phyloP scores from a whole-genome alignment of 768 basidiomycete species.

The Rhodosporidiobolus sp. region DNA sequence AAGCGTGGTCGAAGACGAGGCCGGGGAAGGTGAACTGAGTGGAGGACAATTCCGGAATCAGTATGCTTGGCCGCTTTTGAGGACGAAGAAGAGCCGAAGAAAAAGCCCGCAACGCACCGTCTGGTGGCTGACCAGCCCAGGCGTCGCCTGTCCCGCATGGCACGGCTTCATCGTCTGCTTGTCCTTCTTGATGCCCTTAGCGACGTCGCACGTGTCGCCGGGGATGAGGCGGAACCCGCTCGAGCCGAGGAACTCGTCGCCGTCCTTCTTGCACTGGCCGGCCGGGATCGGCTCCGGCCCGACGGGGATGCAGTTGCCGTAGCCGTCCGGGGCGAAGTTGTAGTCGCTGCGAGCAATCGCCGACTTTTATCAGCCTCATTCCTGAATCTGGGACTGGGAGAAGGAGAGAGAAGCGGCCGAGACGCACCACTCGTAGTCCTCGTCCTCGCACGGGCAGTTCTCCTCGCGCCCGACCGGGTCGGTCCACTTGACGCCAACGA shows the following conservation, averaged over 20 bases:
- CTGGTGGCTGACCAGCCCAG: slow-evolving; percentile 74
- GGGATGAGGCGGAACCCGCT: slow-evolving; percentile 90
- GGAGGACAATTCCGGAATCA: background rate
- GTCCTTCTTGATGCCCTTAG: slow-evolving; percentile 65
- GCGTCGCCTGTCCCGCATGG: slow-evolving; percentile 56
- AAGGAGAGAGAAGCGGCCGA: background rate
- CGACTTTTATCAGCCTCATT: background rate
- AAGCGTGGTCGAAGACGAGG: slow-evolving; percentile 69
- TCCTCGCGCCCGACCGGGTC: slow-evolving; percentile 80
- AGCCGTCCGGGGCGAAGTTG: slow-evolving; percentile 73
- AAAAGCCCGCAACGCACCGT: slow-evolving; percentile 55
- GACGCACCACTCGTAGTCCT: slow-evolving; percentile 86
- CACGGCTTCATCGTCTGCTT: slow-evolving; percentile 69
- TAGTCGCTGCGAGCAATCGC: slow-evolving; percentile 63
- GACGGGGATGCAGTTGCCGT: slow-evolving; percentile 67
- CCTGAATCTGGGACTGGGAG: slow-evolving; percentile 4
- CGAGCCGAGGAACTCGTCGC: slow-evolving; percentile 74
- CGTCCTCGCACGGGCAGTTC: slow-evolving; percentile 73
- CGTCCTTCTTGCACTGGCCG: slow-evolving; percentile 62
- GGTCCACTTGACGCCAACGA: slow-evolving; percentile 80
- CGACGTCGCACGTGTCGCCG: slow-evolving; percentile 76
- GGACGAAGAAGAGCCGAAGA: background rate
- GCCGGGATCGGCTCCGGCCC: slow-evolving; percentile 85
- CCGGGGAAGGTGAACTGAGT: slow-evolving; percentile 64
- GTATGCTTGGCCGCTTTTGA: background rate